Base-by-base conservation (phyloP, 352 stramenopile species). In the Sclerospora graminicola region DNA sequence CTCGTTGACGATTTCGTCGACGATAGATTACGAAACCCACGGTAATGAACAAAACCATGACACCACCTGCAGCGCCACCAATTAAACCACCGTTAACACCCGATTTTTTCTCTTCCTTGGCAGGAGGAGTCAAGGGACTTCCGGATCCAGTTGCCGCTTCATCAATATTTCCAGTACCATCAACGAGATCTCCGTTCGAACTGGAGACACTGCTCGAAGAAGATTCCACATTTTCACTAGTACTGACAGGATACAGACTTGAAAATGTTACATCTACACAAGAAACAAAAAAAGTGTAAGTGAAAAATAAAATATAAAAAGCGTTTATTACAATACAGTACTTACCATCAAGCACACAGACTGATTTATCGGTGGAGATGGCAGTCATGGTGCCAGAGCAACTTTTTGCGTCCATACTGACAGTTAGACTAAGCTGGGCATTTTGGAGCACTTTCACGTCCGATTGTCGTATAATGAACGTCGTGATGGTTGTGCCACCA, bases 391-490 rank as follows among this genome's bases (percentile, higher is more conserved):
- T 57, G 13, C 47, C 55, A 2, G 47, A 50, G 32, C 60, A 66
- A n/a, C 33, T 50, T 29, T 47, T 38, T 3, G 55, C 38, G 4
- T 51, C 39, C 14, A 64, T 19, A 13, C 44, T 56, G 15, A 54
- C 41, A 0, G 48, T 60, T 4, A 60, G 21, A 28, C 52, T 66
- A 8, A 70, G 24, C 5, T 60, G 43, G 7, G 53, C 56, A 15
- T 33, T 58, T 36, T 64, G 19, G 7, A 74, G 21, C 4, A 58
- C 48, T 5, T 57, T 35, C 5, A 70, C 33, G 36, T 74, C 63
- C 14, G 63, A 74, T 36, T 65, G 10, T 8, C 63, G 63, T 4
- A 69, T 26, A 30, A 60, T 27, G 14, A 74, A 66, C 14, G 42
- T 69, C 15, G 58, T 58, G 18, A 69, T 39, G 0, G 53, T 60